Conservation (phyloP, 1,284 basidiomycete species). For the Bjerkandera adusta region DNA sequence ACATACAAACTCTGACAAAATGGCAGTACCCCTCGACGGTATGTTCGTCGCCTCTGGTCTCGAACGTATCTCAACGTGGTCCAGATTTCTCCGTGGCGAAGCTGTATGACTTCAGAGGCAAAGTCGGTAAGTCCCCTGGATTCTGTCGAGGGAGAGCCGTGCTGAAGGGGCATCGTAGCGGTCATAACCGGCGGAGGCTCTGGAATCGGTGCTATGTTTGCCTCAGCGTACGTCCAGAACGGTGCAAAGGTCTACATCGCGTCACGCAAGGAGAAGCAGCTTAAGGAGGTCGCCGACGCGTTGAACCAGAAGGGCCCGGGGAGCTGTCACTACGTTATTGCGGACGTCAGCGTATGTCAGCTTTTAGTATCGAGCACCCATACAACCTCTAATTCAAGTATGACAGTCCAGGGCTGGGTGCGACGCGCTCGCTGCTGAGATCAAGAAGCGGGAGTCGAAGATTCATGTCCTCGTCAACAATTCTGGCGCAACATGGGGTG, state of each 20-base stretch:
- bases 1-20: neutral
- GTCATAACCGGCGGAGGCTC: constrained; percentile 80
- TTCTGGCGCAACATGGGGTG: constrained; percentile 81
- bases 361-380: constrained; percentile 5
- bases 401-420: constrained; percentile 80
- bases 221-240: constrained; percentile 72
- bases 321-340: constrained; percentile 68
- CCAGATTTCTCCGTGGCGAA: constrained; percentile 56
- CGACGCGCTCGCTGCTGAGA: constrained; percentile 65
- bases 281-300: constrained; percentile 67
- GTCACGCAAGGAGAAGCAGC: constrained; percentile 73
- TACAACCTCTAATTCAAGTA: constrained; percentile 5
- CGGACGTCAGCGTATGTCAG: constrained; percentile 63
- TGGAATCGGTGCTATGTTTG: constrained; percentile 82
- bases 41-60: neutral
- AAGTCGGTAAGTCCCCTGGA: constrained; percentile 53
- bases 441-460: constrained; percentile 67
- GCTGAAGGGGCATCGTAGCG: constrained; percentile 37
- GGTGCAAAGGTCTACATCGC: constrained; percentile 74
- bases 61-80: neutral
- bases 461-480: constrained; percentile 83
- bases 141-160: constrained; percentile 3
- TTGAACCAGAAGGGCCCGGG: constrained; percentile 59
- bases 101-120: constrained; percentile 75
- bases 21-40: neutral